Evolutionary conservation across 176 grass and related monocot genomes (phyloP).

Genomic region (Raddia distichophylla): DNA sequence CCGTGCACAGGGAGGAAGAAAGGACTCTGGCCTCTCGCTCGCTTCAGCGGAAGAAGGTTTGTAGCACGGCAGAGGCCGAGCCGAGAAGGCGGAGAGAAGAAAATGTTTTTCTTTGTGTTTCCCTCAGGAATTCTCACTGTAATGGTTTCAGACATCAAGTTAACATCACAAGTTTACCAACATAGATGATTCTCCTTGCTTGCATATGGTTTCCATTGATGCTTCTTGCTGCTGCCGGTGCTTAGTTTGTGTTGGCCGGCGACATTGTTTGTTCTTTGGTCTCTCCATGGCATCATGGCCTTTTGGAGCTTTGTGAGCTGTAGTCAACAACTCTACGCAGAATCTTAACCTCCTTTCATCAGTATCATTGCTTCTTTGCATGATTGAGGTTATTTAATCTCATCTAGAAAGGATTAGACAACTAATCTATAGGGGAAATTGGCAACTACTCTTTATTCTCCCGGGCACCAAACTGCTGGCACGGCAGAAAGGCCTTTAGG

Average conservation of each 20-base stretch:
- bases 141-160: constrained; percentile 14
- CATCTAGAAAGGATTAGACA: neutral
- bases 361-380: constrained; percentile 16
- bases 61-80: neutral
- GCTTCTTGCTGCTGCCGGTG: neutral
- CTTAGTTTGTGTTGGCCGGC: constrained; percentile 11
- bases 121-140: neutral
- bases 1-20: neutral
- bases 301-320: constrained; percentile 20
- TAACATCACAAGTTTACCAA: too few species aligned
- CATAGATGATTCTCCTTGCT: too few species aligned
- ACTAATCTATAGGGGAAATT: neutral
- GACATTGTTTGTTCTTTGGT: neutral
- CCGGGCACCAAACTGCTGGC: constrained; percentile 34
- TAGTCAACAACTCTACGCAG: constrained; percentile 28
- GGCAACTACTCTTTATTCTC: constrained; percentile 19
- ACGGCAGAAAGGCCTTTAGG: constrained; percentile 23
- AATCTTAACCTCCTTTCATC: constrained; percentile 30
- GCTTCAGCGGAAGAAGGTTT: neutral
- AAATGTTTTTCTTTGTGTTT: neutral
- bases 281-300: neutral
- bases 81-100: neutral
- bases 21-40: too few species aligned
- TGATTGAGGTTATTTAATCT: constrained; percentile 16
- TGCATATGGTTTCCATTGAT: constrained; percentile 3